Evolutionary conservation across 2,329 filamentous ascomycete species (phyloP).

Genomic region (Venturiaceae sp.): DNA sequence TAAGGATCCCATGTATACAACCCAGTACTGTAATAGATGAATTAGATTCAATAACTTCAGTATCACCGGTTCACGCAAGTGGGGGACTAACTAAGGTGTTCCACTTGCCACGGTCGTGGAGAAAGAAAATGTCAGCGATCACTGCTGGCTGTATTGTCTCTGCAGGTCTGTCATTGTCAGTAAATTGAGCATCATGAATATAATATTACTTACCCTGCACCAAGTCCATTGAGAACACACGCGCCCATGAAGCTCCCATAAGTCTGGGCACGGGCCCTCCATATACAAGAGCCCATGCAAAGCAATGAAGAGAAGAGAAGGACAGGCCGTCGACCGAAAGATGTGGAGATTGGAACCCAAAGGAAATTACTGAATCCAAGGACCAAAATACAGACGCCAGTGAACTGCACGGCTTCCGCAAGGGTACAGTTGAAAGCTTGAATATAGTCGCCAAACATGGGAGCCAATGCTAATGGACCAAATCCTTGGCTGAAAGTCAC

Average conservation of each 20-base stretch:
- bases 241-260: constrained; percentile 57
- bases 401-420: constrained; percentile 45
- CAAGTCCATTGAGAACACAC: constrained; percentile 26
- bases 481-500: constrained; percentile 45
- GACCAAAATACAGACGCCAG: constrained; percentile 45
- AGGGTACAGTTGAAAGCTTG: constrained; percentile 44
- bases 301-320: constrained; percentile 42
- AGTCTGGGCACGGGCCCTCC: constrained; percentile 46
- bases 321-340: constrained; percentile 45
- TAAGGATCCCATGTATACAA: constrained; percentile 51
- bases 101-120: constrained; percentile 39
- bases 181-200: constrained; percentile 27
- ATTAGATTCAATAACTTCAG: too few species aligned
- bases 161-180: constrained; percentile 52
- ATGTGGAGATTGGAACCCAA: constrained; percentile 47
- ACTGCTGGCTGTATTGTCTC: constrained; percentile 48
- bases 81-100: too few species aligned
- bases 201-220: background rate
- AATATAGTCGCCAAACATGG: constrained; percentile 52
- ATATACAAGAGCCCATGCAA: constrained; percentile 44
- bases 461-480: constrained; percentile 43
- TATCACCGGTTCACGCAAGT: too few species aligned
- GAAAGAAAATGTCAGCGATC: constrained; percentile 34
- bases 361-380: constrained; percentile 52
- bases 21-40: constrained; percentile 58